Evolutionary conservation across 176 grass and related monocot species (phyloP).

Genomic region (Oryza officinalis): DNA sequence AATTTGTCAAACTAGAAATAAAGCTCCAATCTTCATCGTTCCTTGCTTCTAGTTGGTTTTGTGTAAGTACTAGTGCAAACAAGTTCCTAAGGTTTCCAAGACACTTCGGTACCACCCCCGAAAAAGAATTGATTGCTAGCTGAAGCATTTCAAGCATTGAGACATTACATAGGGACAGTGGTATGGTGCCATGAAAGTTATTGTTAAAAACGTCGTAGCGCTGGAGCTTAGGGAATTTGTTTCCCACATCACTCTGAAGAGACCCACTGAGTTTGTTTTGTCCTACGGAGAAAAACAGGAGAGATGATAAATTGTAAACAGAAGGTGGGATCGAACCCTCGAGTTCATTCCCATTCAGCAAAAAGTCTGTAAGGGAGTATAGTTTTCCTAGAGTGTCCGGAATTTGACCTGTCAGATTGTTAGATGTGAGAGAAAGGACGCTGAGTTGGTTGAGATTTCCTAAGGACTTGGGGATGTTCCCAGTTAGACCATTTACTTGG

Average conservation of each 20-base stretch:
- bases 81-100: conserved; percentile 5
- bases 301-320: neutral
- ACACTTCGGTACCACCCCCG: neutral
- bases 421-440: neutral
- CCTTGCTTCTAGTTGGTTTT: neutral
- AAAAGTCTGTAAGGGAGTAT: neutral
- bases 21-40: neutral
- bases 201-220: rapidly evolving
- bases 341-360: neutral
- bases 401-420: neutral
- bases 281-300: neutral
- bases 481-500: neutral
- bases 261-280: conserved; percentile 8
- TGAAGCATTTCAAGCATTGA: neutral
- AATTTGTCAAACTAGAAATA: conserved; percentile 29
- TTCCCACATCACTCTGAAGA: neutral
- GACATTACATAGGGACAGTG: conserved; percentile 4
- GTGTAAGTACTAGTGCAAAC: neutral
- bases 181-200: conserved; percentile 1
- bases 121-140: neutral
- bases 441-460: conserved; percentile 15
- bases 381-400: conserved; percentile 11
- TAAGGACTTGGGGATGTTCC: conserved; percentile 9
- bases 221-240: neutral
- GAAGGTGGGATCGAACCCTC: conserved; percentile 8